phyloP scores from a whole-genome alignment of 371 early-diverging fungal species.

The Entomophthora muscae region DNA sequence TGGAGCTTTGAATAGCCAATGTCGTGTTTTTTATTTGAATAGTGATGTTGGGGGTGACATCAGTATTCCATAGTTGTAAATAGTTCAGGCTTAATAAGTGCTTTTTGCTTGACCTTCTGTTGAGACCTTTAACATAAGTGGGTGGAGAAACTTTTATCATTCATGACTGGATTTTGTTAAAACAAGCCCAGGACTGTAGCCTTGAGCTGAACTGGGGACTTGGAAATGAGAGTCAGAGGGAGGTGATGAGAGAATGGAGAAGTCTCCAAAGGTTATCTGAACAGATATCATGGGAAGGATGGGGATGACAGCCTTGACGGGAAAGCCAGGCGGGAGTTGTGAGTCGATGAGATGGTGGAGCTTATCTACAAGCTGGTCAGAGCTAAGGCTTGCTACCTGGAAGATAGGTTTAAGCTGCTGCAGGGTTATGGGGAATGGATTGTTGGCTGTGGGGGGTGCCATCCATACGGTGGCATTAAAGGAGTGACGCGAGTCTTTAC shows the following conservation, averaged over 20 bases:
- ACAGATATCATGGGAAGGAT: conserved; percentile 13
- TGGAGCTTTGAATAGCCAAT: no score
- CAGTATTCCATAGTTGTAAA: no score
- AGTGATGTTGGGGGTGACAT: no score
- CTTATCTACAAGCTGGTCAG: conserved; percentile 16
- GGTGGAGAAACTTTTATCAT: no score
- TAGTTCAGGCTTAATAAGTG: no score
- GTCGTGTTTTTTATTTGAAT: no score
- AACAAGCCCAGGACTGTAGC: neutral
- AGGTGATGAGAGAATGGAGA: neutral
- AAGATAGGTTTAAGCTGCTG: neutral
- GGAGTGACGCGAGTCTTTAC: conserved; percentile 15
- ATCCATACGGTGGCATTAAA: conserved; percentile 20
- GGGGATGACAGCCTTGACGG: conserved; percentile 17
- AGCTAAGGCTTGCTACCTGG: conserved; percentile 4
- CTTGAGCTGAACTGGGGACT: neutral
- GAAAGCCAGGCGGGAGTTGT: conserved; percentile 18
- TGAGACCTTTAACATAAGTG: no score
- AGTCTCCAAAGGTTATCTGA: neutral
- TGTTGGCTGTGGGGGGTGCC: neutral
- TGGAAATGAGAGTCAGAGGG: neutral
- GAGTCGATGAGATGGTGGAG: conserved; percentile 16
- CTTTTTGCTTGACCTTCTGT: no score
- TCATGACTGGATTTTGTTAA: neutral
- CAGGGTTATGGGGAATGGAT: neutral